Percentiles rank a stretch among this genome's conserved stretches.
phyloP scores from a whole-genome alignment of 768 basidiomycete species.

The Russula lepida region DNA sequence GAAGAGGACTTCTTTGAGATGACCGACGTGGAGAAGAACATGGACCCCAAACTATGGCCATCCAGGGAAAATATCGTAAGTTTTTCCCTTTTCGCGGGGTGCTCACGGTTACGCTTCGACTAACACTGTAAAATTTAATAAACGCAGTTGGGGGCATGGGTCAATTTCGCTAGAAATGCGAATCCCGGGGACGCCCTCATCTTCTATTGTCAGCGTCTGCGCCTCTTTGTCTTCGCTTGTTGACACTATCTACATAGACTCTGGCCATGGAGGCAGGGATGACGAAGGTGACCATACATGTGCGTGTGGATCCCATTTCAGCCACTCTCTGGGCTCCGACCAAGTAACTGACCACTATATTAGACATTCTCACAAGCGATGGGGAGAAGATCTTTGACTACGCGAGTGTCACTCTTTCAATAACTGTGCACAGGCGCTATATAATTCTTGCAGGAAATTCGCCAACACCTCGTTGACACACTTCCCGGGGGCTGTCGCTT shows the following conservation, averaged over 20 bases:
- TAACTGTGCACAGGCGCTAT: no score
- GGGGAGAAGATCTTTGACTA: conserved; percentile 12
- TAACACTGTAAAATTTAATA: neutral
- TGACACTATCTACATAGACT: neutral
- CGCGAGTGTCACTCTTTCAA: conserved; percentile 1
- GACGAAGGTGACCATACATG: conserved; percentile 4
- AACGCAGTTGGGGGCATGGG: conserved; percentile 14
- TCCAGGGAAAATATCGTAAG: conserved; percentile 17
- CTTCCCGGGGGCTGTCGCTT: conserved; percentile 18
- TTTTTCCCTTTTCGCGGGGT: neutral
- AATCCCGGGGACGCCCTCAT: conserved; percentile 17
- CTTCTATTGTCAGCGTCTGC: conserved; percentile 17
- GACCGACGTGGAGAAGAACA: conserved; percentile 13
- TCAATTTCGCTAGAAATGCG: conserved; percentile 12
- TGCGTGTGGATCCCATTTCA: neutral
- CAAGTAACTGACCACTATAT: neutral
- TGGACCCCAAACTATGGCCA: conserved; percentile 1
- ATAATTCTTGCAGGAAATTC: conserved; percentile 10
- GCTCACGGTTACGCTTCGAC: neutral
- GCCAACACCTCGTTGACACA: conserved; percentile 14
- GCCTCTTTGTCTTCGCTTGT: neutral
- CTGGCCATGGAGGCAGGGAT: conserved; percentile 2
- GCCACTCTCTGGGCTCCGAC: neutral
- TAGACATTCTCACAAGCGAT: conserved; percentile 14
- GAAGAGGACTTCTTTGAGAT: conserved; percentile 13